Percentiles rank a stretch among this genome's conserved stretches.
Evolutionary conservation across 495 filamentous ascomycete species (phyloP).

Genomic region (Aspergillus leporis): DNA sequence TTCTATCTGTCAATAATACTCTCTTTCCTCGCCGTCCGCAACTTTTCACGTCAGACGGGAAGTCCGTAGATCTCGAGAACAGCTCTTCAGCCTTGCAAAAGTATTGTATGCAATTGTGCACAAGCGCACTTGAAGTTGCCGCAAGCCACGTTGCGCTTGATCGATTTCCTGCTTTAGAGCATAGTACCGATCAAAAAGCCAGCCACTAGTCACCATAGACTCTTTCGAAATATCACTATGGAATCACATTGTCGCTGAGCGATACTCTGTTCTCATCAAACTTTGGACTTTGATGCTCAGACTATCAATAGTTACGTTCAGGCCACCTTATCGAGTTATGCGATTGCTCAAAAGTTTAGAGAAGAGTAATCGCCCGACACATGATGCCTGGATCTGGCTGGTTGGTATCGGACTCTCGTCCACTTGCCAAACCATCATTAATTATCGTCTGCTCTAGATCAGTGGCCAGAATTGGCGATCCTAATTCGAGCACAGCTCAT

Average conservation of each 20-base stretch:
- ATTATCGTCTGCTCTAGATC: constrained; percentile 1
- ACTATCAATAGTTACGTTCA: not conserved
- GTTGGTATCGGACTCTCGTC: not conserved
- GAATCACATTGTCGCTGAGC: not conserved
- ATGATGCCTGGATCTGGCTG: not conserved
- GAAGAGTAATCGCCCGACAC: not conserved
- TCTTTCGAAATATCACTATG: not conserved
- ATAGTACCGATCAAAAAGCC: not conserved
- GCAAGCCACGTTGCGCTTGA: not conserved
- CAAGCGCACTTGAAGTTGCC: not conserved
- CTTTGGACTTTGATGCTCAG: not conserved
- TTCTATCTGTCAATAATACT: not conserved
- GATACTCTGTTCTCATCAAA: not conserved
- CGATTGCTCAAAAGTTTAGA: constrained; percentile 3
- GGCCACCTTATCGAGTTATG: not conserved
- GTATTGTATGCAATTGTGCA: constrained; percentile 1
- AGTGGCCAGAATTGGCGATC: constrained; percentile 2
- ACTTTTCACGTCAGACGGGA: not conserved
- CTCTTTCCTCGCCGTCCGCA: constrained; percentile 2
- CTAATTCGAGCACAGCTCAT: not conserved
- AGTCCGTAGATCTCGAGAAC: not conserved
- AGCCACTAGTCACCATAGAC: not conserved
- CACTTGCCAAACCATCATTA: not conserved
- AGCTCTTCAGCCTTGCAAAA: constrained; percentile 2
- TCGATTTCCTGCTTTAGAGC: not conserved